phyloP scores from a whole-genome alignment of 768 basidiomycete genomes.

The Mycena albidolilacea region DNA sequence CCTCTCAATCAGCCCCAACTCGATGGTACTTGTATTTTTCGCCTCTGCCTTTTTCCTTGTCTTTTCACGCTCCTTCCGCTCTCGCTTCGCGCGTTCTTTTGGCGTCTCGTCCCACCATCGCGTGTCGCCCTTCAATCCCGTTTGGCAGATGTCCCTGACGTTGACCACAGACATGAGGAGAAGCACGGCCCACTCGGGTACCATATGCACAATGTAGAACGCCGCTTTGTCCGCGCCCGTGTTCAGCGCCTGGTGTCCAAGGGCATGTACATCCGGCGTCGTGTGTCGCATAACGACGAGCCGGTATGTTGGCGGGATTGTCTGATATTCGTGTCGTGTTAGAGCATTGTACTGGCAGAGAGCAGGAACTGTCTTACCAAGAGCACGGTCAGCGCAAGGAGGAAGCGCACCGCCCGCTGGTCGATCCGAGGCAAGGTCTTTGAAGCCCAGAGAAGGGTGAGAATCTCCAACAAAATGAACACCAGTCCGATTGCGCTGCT shows the following conservation, averaged over 20 bases:
- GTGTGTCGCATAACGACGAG: constrained; percentile 48
- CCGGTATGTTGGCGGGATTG: constrained; percentile 49
- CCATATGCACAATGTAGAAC: constrained; percentile 53
- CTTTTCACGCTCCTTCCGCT: constrained; percentile 33
- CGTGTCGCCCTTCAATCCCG: constrained; percentile 45
- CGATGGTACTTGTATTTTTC: not conserved
- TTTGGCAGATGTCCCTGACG: constrained; percentile 46
- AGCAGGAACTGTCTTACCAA: constrained; percentile 37
- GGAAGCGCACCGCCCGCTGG: constrained; percentile 38
- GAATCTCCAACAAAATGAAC: constrained; percentile 39
- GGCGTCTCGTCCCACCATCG: constrained; percentile 45
- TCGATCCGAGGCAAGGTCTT: constrained; percentile 43
- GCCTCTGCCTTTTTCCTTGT: constrained; percentile 17
- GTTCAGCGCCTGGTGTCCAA: constrained; percentile 47
- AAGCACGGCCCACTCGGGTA: constrained; percentile 50
- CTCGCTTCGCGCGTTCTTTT: constrained; percentile 41
- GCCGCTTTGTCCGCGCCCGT: constrained; percentile 44
- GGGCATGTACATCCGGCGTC: constrained; percentile 45
- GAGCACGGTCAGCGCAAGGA: constrained; percentile 41
- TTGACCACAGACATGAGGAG: constrained; percentile 46
- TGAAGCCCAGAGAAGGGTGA: constrained; percentile 42
- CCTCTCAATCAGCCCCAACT: not conserved
- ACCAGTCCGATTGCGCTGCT: constrained; percentile 46
- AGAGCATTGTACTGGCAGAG: not conserved
- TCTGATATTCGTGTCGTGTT: constrained; percentile 29